These are phyloP conservation scores for Ilex asprella DNA, from an alignment of 257 asterid genomes.

Conservation along the genomic window DNA sequence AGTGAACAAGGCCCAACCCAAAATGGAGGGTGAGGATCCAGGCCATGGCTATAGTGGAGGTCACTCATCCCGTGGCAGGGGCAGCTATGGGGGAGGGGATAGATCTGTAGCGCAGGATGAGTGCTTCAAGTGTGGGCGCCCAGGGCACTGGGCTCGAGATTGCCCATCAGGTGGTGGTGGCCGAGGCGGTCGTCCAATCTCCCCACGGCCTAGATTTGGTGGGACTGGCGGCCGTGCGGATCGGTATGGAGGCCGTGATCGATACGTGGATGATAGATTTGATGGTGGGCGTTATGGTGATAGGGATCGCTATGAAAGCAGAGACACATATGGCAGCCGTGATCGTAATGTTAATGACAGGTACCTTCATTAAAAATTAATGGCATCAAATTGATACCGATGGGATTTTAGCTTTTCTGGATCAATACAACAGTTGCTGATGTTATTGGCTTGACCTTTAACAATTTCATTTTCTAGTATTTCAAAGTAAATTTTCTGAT, in stretches of 20 bases:
- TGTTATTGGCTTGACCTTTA: no score
- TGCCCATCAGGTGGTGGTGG: conserved; percentile 82
- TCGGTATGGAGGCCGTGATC: conserved; percentile 69
- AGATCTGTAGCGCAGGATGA: conserved; percentile 81
- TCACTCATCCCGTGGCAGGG: conserved; percentile 63
- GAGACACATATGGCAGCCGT: conserved; percentile 65
- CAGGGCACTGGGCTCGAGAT: conserved; percentile 99
- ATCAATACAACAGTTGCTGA: no score
- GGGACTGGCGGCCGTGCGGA: conserved; percentile 71
- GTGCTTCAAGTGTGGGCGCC: conserved; percentile 95
- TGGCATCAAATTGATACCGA: not conserved
- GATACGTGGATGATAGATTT: conserved; percentile 64
- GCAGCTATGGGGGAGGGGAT: conserved; percentile 52
- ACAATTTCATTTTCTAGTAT: no score
- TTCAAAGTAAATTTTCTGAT: no score
- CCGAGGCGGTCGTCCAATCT: conserved; percentile 58
- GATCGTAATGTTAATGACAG: conserved; percentile 70
- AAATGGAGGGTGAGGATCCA: conserved; percentile 65
- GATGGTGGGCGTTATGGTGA: conserved; percentile 76
- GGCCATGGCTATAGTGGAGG: conserved; percentile 64
- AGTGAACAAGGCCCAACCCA: conserved; percentile 94
- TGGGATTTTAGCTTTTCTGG: not conserved
- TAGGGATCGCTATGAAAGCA: conserved; percentile 65
- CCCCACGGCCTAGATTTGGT: conserved; percentile 74
- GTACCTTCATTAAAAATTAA: conserved; percentile 15